A percentile compares a stretch with the other conserved stretches of the same genome.
These are phyloP conservation scores for Periglandula ipomoeae DNA, from an alignment of 2,329 filamentous ascomycete species.

Conservation along the genomic window DNA sequence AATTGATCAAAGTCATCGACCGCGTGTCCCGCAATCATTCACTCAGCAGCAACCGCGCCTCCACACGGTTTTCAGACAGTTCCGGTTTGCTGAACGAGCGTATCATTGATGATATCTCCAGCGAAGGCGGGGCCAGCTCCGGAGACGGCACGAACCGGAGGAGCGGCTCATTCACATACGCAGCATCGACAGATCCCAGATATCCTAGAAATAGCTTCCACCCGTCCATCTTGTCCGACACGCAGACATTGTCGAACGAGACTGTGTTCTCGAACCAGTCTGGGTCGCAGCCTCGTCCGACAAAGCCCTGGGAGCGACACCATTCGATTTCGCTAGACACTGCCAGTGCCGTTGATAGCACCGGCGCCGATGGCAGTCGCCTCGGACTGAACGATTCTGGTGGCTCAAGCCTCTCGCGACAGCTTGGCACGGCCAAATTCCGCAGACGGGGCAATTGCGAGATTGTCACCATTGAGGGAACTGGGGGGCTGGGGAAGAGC, in stretches of 20 bases:
- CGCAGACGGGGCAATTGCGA: conserved; percentile 54
- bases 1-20: conserved; percentile 66
- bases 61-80: conserved; percentile 41
- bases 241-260: conserved; percentile 32
- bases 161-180: conserved; percentile 40
- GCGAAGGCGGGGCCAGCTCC: conserved; percentile 48
- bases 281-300: conserved; percentile 24
- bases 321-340: conserved; percentile 42
- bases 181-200: conserved; percentile 32
- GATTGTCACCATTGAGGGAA: conserved; percentile 51
- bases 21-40: conserved; percentile 60
- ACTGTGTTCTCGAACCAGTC: conserved; percentile 39
- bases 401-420: conserved; percentile 41
- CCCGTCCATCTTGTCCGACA: conserved; percentile 32
- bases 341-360: conserved; percentile 35
- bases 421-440: conserved; percentile 49
- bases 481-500: conserved; percentile 56
- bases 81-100: conserved; percentile 45
- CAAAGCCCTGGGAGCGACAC: conserved; percentile 43
- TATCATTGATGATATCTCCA: conserved; percentile 45
- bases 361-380: conserved; percentile 31
- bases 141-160: conserved; percentile 39
- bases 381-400: conserved; percentile 36
- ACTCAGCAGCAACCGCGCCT: conserved; percentile 30
- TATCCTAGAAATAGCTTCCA: conserved; percentile 28